Conservation (phyloP, 2,329 filamentous ascomycete species). For the Fusarium sp. region DNA sequence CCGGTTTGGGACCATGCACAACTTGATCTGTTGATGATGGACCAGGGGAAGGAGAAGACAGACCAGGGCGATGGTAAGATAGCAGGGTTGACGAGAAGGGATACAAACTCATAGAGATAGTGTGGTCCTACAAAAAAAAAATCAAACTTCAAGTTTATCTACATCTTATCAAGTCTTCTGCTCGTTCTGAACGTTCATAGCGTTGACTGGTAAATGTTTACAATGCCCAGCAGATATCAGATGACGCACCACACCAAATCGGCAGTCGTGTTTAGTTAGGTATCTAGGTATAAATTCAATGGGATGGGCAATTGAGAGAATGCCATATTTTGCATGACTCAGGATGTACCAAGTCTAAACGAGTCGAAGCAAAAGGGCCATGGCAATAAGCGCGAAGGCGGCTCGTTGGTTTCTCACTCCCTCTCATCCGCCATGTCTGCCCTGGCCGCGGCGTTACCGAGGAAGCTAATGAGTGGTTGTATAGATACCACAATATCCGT, state of each 20-base stretch:
- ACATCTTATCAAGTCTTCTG: not conserved
- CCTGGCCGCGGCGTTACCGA: slow-evolving; percentile 20
- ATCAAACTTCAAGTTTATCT: slow-evolving; percentile 31
- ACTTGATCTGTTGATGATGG: slow-evolving; percentile 30
- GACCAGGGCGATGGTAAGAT: slow-evolving; percentile 15
- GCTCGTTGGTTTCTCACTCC: slow-evolving; percentile 28
- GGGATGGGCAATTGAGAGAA: slow-evolving; percentile 27
- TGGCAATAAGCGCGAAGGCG: slow-evolving; percentile 38
- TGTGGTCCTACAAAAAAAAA: slow-evolving; percentile 31
- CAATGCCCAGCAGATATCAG: too few species aligned
- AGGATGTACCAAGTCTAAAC: not conserved
- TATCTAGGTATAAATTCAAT: not conserved
- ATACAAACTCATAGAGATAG: slow-evolving; percentile 25
- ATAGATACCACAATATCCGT: not conserved
- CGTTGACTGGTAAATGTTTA: not conserved
- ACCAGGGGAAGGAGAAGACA: slow-evolving; percentile 9
- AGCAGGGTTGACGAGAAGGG: slow-evolving; percentile 20
- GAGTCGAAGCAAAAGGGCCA: slow-evolving; percentile 10
- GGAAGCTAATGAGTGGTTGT: not conserved
- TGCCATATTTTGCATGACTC: slow-evolving; percentile 36
- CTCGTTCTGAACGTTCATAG: too few species aligned
- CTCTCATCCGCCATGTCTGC: slow-evolving; percentile 9
- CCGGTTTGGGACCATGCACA: slow-evolving; percentile 36
- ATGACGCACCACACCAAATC: not conserved
- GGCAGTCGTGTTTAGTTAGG: not conserved